A percentile compares a stretch with the other conserved stretches of the same genome.
phyloP scores from a whole-genome alignment of 208 protist species.

The Phytomonas francai region DNA sequence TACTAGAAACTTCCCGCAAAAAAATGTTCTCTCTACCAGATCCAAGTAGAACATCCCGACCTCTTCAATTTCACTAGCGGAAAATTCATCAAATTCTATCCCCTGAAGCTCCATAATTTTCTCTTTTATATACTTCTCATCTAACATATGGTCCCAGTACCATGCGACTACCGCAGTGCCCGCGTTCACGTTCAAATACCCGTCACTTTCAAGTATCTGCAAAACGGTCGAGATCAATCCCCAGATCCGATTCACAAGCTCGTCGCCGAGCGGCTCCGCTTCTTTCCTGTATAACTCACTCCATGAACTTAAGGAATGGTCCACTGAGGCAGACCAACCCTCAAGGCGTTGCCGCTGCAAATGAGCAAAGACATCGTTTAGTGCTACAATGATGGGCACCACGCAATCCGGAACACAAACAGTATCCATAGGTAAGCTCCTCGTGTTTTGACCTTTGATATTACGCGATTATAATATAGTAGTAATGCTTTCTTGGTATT shows the following conservation, averaged over 20 bases:
- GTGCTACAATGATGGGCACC: constrained; percentile 4
- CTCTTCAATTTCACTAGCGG: constrained; percentile 21
- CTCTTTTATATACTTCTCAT: constrained; percentile 20
- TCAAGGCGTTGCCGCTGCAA: constrained; percentile 22
- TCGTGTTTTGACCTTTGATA: background rate
- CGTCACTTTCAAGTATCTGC: constrained; percentile 31
- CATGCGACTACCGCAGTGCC: constrained; percentile 43
- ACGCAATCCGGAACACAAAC: constrained; percentile 1
- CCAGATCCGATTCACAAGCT: constrained; percentile 15
- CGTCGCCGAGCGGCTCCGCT: constrained; percentile 16
- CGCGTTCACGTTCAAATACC: constrained; percentile 26
- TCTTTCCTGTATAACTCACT: constrained; percentile 31
- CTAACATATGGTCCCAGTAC: constrained; percentile 33
- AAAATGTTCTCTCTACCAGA: constrained; percentile 46
- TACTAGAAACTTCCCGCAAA: constrained; percentile 38
- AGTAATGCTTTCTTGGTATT: background rate
- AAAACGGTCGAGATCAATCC: constrained; percentile 20
- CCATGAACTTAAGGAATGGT: constrained; percentile 17
- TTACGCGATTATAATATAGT: background rate
- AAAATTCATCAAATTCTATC: constrained; percentile 5
- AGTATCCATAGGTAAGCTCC: background rate
- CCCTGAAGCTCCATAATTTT: constrained; percentile 20
- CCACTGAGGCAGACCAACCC: background rate
- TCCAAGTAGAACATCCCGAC: constrained; percentile 40
- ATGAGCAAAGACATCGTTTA: constrained; percentile 14